These are phyloP conservation scores for Drechslerella stenobrocha DNA, from an alignment of 2,329 filamentous ascomycete species.

Conservation along the genomic window DNA sequence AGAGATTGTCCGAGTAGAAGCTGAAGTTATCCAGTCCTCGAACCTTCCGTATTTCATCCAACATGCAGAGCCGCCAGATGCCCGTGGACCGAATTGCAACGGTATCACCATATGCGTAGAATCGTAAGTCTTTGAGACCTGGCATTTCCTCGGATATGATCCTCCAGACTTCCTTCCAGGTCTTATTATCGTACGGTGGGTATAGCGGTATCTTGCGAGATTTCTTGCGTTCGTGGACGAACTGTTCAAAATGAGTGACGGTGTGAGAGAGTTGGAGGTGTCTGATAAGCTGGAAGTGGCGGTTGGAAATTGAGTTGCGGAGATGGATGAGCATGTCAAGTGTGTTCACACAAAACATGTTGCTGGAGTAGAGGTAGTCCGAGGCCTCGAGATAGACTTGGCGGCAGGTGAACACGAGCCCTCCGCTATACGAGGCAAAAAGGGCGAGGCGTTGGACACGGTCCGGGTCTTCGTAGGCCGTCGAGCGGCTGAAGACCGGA, in stretches of 20 bases:
- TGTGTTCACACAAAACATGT: conserved; percentile 47
- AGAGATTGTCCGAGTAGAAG: conserved; percentile 43
- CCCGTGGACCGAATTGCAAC: conserved; percentile 36
- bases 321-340: conserved; percentile 43
- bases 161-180: conserved; percentile 45
- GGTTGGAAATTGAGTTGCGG: conserved; percentile 38
- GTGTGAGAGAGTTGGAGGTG: conserved; percentile 38
- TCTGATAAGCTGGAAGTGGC: conserved; percentile 39
- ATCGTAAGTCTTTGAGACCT: conserved; percentile 33
- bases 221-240: conserved; percentile 39
- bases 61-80: conserved; percentile 44
- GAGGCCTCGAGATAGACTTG: conserved; percentile 42
- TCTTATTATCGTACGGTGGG: conserved; percentile 46
- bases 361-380: conserved; percentile 42
- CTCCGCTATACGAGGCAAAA: conserved; percentile 25
- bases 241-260: conserved; percentile 46
- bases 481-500: conserved; percentile 12
- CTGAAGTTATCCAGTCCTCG: conserved; percentile 36
- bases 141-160: conserved; percentile 41
- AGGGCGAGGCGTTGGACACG: conserved; percentile 20
- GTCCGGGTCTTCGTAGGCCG: conserved; percentile 31
- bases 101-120: conserved; percentile 36
- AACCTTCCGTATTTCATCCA: conserved; percentile 42
- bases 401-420: conserved; percentile 29
- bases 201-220: conserved; percentile 43